phyloP scores from a whole-genome alignment of 352 stramenopile genomes.

The Phytophthora podocarpi region DNA sequence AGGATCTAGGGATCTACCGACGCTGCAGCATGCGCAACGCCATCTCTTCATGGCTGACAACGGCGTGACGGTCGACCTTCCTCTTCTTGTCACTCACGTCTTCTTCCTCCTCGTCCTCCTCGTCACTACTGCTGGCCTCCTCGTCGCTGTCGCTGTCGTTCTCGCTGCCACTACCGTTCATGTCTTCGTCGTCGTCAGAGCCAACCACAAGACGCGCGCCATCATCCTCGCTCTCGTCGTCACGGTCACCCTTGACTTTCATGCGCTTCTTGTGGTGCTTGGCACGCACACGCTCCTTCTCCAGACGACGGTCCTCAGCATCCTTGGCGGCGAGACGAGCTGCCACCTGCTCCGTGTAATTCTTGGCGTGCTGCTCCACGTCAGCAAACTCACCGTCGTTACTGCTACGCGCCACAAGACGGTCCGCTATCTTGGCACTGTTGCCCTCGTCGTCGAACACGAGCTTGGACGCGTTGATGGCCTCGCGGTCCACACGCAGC shows the following conservation, averaged over 20 bases:
- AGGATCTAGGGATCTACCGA: constrained; percentile 33
- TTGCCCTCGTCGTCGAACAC: constrained; percentile 96
- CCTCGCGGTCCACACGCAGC: constrained; percentile 75
- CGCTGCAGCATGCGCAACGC: constrained; percentile 80
- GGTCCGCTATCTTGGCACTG: constrained; percentile 62
- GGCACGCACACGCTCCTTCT: constrained; percentile 88
- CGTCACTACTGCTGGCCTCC: constrained; percentile 37
- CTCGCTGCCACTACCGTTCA: constrained; percentile 41
- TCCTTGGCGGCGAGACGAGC: constrained; percentile 82
- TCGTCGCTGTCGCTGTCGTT: constrained; percentile 33
- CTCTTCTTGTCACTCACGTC: constrained; percentile 22
- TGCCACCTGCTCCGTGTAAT: constrained; percentile 67
- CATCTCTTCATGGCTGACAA: constrained; percentile 80
- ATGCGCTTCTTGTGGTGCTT: constrained; percentile 91
- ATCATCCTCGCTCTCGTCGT: constrained; percentile 43
- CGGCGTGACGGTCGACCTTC: constrained; percentile 53
- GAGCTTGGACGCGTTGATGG: constrained; percentile 80
- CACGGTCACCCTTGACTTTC: constrained; percentile 80
- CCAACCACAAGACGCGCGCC: constrained; percentile 45
- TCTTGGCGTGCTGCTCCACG: constrained; percentile 66
- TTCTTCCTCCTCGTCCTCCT: constrained; percentile 35
- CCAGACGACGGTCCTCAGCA: constrained; percentile 71
- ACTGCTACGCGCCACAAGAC: constrained; percentile 52
- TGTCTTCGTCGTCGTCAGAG: constrained; percentile 42
- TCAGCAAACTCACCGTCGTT: constrained; percentile 60